Evolutionary conservation across 352 stramenopile genomes (phyloP).

Genomic region (Phytophthora sojae): DNA sequence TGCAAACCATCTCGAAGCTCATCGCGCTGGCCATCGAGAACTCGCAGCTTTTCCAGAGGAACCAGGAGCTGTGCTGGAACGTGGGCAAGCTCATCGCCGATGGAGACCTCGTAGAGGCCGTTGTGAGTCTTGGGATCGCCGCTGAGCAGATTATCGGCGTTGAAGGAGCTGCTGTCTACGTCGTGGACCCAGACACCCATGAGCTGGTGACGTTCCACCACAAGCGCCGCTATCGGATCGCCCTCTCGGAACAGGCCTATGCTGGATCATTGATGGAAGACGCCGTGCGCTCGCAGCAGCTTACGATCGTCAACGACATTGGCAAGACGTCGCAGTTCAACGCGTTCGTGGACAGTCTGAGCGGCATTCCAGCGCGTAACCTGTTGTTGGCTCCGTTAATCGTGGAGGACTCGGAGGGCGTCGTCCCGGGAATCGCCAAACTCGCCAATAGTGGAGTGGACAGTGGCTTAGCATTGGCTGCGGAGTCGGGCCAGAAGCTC

Average conservation of each 20-base stretch:
- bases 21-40: constrained; percentile 85
- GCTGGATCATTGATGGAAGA: constrained; percentile 61
- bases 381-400: constrained; percentile 72
- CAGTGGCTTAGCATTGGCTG: not conserved
- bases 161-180: constrained; percentile 71
- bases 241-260: constrained; percentile 60
- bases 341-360: constrained; percentile 76
- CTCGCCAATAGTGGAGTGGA: constrained; percentile 14
- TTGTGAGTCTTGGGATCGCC: constrained; percentile 57
- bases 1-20: constrained; percentile 79
- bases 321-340: constrained; percentile 50
- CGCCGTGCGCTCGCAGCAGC: constrained; percentile 48
- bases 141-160: constrained; percentile 81
- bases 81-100: constrained; percentile 70
- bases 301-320: constrained; percentile 78
- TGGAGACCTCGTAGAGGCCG: constrained; percentile 66
- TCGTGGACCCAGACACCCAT: constrained; percentile 46
- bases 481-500: constrained; percentile 45
- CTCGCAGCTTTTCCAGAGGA: constrained; percentile 84
- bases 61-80: constrained; percentile 70
- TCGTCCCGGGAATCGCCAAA: constrained; percentile 24
- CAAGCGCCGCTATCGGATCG: constrained; percentile 68
- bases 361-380: constrained; percentile 56
- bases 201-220: constrained; percentile 80
- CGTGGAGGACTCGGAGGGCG: constrained; percentile 46